Evolutionary conservation across 1,284 basidiomycete species (phyloP), one percentile per base, ranked within the genome.

Genomic region (Malassezia vespertilionis): DNA sequence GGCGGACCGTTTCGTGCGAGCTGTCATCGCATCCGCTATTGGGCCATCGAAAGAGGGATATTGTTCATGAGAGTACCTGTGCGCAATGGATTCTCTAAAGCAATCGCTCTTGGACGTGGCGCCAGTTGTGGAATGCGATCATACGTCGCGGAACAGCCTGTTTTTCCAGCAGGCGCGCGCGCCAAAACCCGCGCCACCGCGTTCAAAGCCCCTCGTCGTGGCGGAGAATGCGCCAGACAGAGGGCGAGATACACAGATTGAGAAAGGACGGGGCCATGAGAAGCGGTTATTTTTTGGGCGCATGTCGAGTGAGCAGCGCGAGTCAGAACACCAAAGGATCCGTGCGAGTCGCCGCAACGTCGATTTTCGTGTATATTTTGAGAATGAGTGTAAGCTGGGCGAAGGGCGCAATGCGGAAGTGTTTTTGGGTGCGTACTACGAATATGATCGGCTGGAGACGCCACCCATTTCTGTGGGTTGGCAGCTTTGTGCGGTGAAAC

Each of bases 401-500:
- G 63, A 68, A 30, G 66, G 66, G 7, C 49, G 65, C 5, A 64
- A 63, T 40, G 63, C 61, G 15, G 57, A 58, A 10, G 65, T 68
- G 8, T 69, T 60, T 24, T 45, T 69, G 3, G 65, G 65, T 33
- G 54, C 65, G 7, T 53, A 33, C 41, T 17, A 40, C 15, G 12
- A 41, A 43, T 8, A 31, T 42, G n/a, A 21, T 21, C n/a, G 14
- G 22, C 15, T 5, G 0, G 23, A 40, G 20, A 12, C 33, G 5
- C 15, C 27, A 5, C 33, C 5, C 17, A 8, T 15, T 2, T n/a
- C 23, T 21, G 31, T 34, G 1, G 22, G 46, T 8, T 69, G 65
- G 65, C 39, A 53, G 21, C 53, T 69, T 3, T 69, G 67, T 39
- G 67, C 67, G n/a, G 48, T 67, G 40, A 69, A 69, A 33, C 58